Percentiles rank a stretch among this genome's conserved stretches.
Conservation (phyloP, 805 yeast species). For the Sungouiozyma ichnusensis region DNA sequence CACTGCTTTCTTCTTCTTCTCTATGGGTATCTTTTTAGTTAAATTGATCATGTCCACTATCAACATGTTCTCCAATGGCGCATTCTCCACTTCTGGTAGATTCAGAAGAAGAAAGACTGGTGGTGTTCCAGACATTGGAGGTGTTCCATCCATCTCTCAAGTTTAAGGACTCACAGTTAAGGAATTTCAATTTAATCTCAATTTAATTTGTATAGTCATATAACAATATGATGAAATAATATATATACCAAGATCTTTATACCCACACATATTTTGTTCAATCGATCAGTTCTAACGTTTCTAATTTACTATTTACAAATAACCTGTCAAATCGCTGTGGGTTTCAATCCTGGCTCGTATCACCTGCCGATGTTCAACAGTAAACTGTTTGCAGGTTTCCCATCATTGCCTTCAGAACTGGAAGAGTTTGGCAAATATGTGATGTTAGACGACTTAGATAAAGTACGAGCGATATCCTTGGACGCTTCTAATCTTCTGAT, state of each 20-base stretch:
- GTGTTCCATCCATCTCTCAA: slow-evolving; percentile 85
- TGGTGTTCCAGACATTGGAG: slow-evolving; percentile 32
- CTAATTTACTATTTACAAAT: not conserved
- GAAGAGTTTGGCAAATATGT: slow-evolving; percentile 66
- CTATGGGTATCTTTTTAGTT: slow-evolving; percentile 64
- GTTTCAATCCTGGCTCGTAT: not conserved
- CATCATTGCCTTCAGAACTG: slow-evolving; percentile 29
- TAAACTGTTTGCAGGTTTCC: slow-evolving; percentile 40
- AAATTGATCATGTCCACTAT: slow-evolving; percentile 36
- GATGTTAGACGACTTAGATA: slow-evolving; percentile 74
- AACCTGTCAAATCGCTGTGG: too few species aligned
- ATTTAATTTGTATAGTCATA: not conserved
- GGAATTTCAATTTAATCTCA: slow-evolving; percentile 1
- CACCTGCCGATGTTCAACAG: slow-evolving; percentile 62
- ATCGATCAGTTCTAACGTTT: slow-evolving; percentile 1
- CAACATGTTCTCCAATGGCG: slow-evolving; percentile 17
- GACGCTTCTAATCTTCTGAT: slow-evolving; percentile 95
- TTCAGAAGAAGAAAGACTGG: slow-evolving; percentile 34
- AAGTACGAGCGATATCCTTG: slow-evolving; percentile 84
- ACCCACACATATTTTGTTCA: not conserved
- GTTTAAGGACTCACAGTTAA: slow-evolving; percentile 37
- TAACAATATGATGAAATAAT: not conserved
- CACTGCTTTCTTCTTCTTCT: slow-evolving; percentile 73
- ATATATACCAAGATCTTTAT: not conserved
- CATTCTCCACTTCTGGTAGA: slow-evolving; percentile 12